Evolutionary conservation across 371 early-diverging fungal species (phyloP), one percentile per base, ranked within the genome.

Genomic region (Phascolomyces articulosus): DNA sequence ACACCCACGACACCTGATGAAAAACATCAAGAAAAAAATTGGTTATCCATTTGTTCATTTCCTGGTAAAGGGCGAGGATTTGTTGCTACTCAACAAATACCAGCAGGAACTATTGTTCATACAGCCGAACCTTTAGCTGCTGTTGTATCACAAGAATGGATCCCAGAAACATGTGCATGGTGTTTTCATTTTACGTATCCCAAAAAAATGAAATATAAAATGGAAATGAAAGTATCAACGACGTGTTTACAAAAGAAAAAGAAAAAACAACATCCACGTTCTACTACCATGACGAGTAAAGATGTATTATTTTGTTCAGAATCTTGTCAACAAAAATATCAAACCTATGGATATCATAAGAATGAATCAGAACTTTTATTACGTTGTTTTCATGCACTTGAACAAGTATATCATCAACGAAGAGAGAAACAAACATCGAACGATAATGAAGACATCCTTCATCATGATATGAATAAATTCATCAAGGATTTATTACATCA

Each of bases 171-270:
- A 3, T 80, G 81, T 23, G 56, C 64, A 2, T 75, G 71, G 69
- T 80, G 78, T 40, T 81, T 76, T 58, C 59, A 66, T 29, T 81
- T 78, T 29, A 58, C 51, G 21, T 78, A 78, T 47, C 78, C 81
- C 11, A 76, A 74, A 41, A 69, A 68, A 21, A 71, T 72, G 69
- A 68, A 70, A 10, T 13, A 34, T 71, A 31, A 78, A 67, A 47
- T 58, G 60, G 2, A 38, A 4, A 51, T 23, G 21, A 51, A 21
- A 51, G 23, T 24, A 51, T 13, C 51, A 51, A 34, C 11, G 11
- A 34, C 34, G 11, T 11, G 34, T 9, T 9, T 11, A 34, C 6
- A 34, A 34, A 34, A 51, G 47, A 51, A 24, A 23, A 51, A 24
- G n/a, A 47, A 27, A 54, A 26, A 40, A 10, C 23, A 60, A 49